phyloP scores from a whole-genome alignment of 2,329 filamentous ascomycete species.

The Blumeria hordei region DNA sequence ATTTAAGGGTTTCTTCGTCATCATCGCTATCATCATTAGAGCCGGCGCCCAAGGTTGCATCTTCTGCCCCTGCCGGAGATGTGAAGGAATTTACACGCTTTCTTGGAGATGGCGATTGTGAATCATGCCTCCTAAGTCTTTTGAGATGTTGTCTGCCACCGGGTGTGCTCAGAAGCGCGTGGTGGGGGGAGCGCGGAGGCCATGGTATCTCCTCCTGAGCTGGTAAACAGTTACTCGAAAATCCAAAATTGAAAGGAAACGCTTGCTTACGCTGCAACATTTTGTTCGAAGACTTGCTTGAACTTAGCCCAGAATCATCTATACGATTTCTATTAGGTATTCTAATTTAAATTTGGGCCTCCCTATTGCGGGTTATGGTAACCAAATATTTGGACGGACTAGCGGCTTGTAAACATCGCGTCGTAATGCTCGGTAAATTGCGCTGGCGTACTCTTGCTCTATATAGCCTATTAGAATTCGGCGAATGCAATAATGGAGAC shows the following conservation, averaged over 20 bases:
- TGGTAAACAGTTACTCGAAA: not conserved
- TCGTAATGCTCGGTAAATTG: too few species aligned
- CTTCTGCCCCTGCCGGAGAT: not conserved
- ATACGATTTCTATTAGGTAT: not conserved
- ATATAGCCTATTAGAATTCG: too few species aligned
- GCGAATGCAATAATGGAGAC: too few species aligned
- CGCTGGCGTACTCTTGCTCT: too few species aligned
- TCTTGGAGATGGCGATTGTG: slow-evolving; percentile 43
- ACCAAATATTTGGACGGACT: too few species aligned
- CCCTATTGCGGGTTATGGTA: too few species aligned
- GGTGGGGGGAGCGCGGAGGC: slow-evolving; percentile 42
- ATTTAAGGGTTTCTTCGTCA: slow-evolving; percentile 70
- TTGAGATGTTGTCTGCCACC: slow-evolving; percentile 55
- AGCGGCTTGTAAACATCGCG: too few species aligned
- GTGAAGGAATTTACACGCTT: slow-evolving; percentile 17
- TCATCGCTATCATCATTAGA: slow-evolving; percentile 23
- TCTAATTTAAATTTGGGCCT: not conserved
- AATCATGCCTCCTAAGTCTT: slow-evolving; percentile 38
- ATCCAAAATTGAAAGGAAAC: too few species aligned
- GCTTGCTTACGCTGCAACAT: not conserved
- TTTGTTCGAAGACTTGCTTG: not conserved
- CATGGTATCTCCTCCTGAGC: slow-evolving; percentile 21
- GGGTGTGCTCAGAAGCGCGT: slow-evolving; percentile 43
- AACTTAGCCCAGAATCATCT: too few species aligned
- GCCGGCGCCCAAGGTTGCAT: slow-evolving; percentile 4